Base-by-base conservation (phyloP, 2,329 filamentous ascomycete genomes). In the Colletotrichum sp. region DNA sequence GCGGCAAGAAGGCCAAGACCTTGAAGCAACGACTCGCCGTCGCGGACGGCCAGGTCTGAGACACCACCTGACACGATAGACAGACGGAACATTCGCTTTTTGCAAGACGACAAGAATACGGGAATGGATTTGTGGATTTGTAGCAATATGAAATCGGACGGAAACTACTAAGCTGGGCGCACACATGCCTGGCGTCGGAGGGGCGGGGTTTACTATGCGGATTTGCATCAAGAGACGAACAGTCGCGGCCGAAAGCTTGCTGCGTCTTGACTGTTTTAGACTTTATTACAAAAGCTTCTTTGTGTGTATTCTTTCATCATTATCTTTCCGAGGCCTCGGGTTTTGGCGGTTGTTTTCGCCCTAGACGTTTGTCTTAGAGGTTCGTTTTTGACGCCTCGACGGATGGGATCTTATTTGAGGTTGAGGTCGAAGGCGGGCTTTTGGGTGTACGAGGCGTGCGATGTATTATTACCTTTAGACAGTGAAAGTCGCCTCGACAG, bases 11-110 rank as follows among this genome's bases (percentile, higher is more conserved):
- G 82, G 92, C 92, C 74, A 94, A 94, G 85, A 93, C 92, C 18
- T 89, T 92, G 5, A 94, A 94, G 83, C 92, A 94, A 82, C 87
- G 92, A 73, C 88, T 94, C 70, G 92, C 92, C 24, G 92, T 94
- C 83, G 92, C 92, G 5, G 93, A 94, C 79, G 93, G 92, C 68
- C 85, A 89, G 79, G 84, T 88, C 32, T 76, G 63, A 71, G 30
- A 30, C 60, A 57, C 62, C 63, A n/a, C 44, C n/a, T 68, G 39
- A 64, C 18, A 72, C 57, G 32, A 68, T 34, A 60, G 52, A 62
- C 9, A 63, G 30, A 62, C 32, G 52, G 64, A 59, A 13, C n/a
- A 60, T 28, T 60, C 44, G 59, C 16, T 52, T 52, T 34, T 28
- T n/a, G 59, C 28, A 8, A 44, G 16, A 62, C 39, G 34, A 28